Evolutionary conservation across 768 basidiomycete species (phyloP).

Genomic region (Rhodotorula kratochvilovae): DNA sequence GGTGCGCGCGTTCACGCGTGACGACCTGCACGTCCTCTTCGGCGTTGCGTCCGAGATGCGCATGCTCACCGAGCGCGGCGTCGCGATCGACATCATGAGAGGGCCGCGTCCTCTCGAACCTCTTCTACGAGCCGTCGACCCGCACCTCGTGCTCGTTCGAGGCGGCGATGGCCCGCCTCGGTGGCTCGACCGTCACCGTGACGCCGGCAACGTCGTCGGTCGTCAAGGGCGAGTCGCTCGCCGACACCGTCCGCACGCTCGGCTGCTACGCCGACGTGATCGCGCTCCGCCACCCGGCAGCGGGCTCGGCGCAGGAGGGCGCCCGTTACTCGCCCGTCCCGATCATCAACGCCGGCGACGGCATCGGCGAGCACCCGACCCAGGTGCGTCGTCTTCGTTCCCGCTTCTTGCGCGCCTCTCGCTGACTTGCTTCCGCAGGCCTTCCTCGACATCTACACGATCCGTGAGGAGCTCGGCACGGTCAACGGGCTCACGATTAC

Average conservation of each 20-base stretch:
- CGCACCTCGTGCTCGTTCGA: conserved; percentile 94
- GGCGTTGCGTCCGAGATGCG: conserved; percentile 95
- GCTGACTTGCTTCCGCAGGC: conserved; percentile 41
- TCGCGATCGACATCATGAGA: conserved; percentile 80
- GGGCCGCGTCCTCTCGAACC: conserved; percentile 80
- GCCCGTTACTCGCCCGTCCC: conserved; percentile 95
- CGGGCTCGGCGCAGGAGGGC: conserved; percentile 90
- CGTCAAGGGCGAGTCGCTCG: conserved; percentile 83
- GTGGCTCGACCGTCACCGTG: conserved; percentile 87
- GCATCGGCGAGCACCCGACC: conserved; percentile 93
- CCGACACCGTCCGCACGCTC: conserved; percentile 88
- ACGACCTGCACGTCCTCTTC: conserved; percentile 89
- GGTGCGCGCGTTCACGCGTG: conserved; percentile 84
- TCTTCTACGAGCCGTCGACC: conserved; percentile 97
- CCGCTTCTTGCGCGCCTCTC: neutral
- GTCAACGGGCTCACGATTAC: conserved; percentile 89
- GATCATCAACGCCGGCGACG: conserved; percentile 94
- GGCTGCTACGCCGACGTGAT: conserved; percentile 94
- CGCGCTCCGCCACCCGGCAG: conserved; percentile 87
- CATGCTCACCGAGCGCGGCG: conserved; percentile 85
- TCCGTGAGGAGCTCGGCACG: conserved; percentile 94
- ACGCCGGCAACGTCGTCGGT: conserved; percentile 78
- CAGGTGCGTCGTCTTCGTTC: conserved; percentile 57
- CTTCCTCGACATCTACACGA: conserved; percentile 64
- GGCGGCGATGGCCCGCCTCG: conserved; percentile 96